Percentiles rank a stretch among this genome's conserved stretches.
phyloP scores from a whole-genome alignment of 2,329 filamentous ascomycete species.

The Talaromyces islandicus region DNA sequence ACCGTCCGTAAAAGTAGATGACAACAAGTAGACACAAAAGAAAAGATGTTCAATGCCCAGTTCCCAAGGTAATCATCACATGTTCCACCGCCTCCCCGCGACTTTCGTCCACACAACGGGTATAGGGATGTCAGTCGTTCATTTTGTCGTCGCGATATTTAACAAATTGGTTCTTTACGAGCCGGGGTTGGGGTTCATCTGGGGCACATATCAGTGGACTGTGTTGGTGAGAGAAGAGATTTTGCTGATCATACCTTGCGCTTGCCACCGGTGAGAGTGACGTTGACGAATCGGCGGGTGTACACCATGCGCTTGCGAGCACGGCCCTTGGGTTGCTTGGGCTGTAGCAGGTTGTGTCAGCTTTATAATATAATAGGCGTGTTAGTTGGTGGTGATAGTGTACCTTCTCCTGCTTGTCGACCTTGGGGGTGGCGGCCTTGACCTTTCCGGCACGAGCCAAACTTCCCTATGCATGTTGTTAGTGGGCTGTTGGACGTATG shows the following conservation, averaged over 20 bases:
- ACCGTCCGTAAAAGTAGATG: neutral
- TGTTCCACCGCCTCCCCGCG: neutral
- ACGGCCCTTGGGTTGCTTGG: conserved; percentile 88
- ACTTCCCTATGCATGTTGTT: conserved; percentile 39
- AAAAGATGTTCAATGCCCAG: neutral
- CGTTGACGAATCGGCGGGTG: conserved; percentile 91
- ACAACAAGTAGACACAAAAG: neutral
- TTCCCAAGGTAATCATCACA: conserved; percentile 1
- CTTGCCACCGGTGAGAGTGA: conserved; percentile 89
- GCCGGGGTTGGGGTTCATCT: conserved; percentile 13
- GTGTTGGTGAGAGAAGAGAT: neutral
- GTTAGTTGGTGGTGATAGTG: neutral
- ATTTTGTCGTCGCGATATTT: neutral
- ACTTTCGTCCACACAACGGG: neutral
- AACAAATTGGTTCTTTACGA: conserved; percentile 6
- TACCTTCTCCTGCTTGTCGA: conserved; percentile 14
- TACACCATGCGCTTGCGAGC: conserved; percentile 91
- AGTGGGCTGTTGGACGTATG: neutral
- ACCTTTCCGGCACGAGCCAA: conserved; percentile 83
- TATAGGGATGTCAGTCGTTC: neutral
- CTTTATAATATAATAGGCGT: neutral
- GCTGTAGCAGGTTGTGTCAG: conserved; percentile 78
- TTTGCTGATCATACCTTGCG: conserved; percentile 62
- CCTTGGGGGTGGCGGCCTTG: conserved; percentile 85
- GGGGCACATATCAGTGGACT: neutral